Base-by-base conservation (phyloP, 2,329 filamentous ascomycete genomes). In the Aspergillus luchuensis region DNA sequence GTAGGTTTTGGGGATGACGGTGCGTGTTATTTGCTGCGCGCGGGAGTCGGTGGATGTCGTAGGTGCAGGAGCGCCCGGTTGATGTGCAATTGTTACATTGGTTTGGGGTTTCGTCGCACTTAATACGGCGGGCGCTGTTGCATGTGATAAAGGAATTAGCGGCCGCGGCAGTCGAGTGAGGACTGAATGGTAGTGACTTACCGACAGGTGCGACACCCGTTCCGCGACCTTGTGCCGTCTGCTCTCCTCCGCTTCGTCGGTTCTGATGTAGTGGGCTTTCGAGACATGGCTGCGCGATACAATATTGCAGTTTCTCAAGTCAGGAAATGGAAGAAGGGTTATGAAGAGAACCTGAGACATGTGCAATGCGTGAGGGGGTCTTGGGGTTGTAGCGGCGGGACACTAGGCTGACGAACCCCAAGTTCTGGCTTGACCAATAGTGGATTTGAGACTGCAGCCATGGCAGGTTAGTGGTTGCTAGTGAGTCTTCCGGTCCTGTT, bases 131-230 rank as follows among this genome's bases (percentile, higher is more conserved):
- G 23, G 17, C 11, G 4, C 53, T 56, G 39, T 39, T 21, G 7
- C 13, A 30, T n/a, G 38, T 11, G 33, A 13, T 13, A 11, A 11
- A 36, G n/a, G 33, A 3, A 23, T 17, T 19, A 17, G 33, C 15
- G 19, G 21, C 30, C 1, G 50, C 33, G 5, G 33, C 33, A 36
- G 11, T 6, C 5, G 11, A 2, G 10, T 6, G 33, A 36, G 33
- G 10, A 5, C 10, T 36, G 33, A 5, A 13, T 36, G 11, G 5
- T 36, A 36, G 11, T 36, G 4, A 36, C 58, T 50, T 23, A 59
- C 52, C 58, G 58, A 49, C 58, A 59, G 33, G 58, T 59, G 13
- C 58, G 58, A 25, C 58, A 59, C 10, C 58, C 58, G 5, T 25
- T 50, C 6, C 52, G 33, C 4, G 58, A 59, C n/a, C 52, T 43